Evolutionary conservation across 257 asterid genomes (phyloP).

Genomic region (Nicotiana undulata): DNA sequence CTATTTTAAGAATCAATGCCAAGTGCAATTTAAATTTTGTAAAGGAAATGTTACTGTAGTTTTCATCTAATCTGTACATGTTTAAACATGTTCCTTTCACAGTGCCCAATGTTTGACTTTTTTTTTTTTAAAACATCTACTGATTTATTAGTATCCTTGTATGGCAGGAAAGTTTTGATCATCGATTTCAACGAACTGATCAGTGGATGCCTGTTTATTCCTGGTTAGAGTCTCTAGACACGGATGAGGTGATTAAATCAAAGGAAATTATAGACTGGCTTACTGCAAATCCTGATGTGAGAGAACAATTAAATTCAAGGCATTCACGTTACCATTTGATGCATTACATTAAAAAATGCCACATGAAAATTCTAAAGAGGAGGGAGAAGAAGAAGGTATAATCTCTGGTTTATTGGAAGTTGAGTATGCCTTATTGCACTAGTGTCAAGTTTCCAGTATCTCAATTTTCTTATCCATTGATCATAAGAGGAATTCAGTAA

Average conservation of each 20-base stretch:
- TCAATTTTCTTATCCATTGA: not conserved
- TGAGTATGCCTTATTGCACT: not conserved
- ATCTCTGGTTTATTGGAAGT: not conserved
- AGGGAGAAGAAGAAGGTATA: conserved; percentile 65
- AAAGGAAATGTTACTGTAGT: not conserved
- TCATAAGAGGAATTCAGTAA: not conserved
- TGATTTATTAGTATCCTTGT: not conserved
- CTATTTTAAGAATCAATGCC: not conserved
- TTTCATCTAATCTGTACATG: not conserved
- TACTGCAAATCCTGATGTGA: conserved; percentile 57
- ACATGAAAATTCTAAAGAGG: conserved; percentile 77
- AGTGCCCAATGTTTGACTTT: not conserved
- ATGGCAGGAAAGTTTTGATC: conserved; percentile 47
- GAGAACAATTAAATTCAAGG: conserved; percentile 64
- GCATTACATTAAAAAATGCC: conserved; percentile 92
- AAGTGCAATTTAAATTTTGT: not conserved
- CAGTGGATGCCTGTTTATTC: conserved; percentile 91
- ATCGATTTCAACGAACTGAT: conserved; percentile 94
- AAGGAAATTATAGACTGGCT: conserved; percentile 83
- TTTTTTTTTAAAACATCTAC: not conserved
- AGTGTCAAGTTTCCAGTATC: not conserved
- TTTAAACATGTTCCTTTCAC: not conserved
- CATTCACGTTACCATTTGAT: conserved; percentile 94
- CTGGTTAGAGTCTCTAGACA: conserved; percentile 76
- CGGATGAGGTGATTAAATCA: conserved; percentile 76